phyloP scores from a whole-genome alignment of 208 protist species.

The Angomonas deanei region DNA sequence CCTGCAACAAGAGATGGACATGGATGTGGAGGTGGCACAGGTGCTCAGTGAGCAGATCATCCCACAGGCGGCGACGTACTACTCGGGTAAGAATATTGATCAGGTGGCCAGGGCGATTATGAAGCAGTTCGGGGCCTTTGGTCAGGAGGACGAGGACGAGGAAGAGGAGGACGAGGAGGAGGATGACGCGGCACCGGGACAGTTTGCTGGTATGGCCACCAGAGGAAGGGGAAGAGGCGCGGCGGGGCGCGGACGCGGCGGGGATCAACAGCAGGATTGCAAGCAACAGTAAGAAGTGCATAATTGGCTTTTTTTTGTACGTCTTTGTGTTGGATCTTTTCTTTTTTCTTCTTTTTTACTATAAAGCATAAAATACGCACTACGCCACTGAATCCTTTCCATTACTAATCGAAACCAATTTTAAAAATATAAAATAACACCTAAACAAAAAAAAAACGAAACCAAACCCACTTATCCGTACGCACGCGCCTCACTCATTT shows the following conservation, averaged over 20 bases:
- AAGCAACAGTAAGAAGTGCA: constrained; percentile 46
- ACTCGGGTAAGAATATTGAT: constrained; percentile 79
- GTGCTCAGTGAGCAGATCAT: constrained; percentile 71
- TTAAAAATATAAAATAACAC: no score
- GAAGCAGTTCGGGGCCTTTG: constrained; percentile 23
- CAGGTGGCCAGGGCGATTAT: constrained; percentile 38
- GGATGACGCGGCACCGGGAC: constrained; percentile 26
- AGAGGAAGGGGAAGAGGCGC: constrained; percentile 10
- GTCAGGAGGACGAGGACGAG: constrained; percentile 41
- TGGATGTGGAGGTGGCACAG: constrained; percentile 77
- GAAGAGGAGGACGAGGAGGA: constrained; percentile 57
- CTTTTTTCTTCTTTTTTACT: constrained; percentile 8
- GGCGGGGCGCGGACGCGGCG: constrained; percentile 1
- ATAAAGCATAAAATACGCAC: no score
- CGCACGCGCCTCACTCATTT: not conserved
- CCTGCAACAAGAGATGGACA: constrained; percentile 58
- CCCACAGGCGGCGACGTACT: constrained; percentile 85
- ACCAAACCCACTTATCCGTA: constrained; percentile 14
- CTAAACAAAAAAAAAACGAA: no score
- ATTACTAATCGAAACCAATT: no score
- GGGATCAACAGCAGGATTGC: constrained; percentile 50
- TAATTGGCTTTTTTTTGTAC: not conserved
- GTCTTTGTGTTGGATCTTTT: not conserved
- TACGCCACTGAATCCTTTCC: no score
- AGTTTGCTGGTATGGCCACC: constrained; percentile 18